phyloP scores from a whole-genome alignment of 2,329 filamentous ascomycete species.

The Pseudogymnoascus sp. region DNA sequence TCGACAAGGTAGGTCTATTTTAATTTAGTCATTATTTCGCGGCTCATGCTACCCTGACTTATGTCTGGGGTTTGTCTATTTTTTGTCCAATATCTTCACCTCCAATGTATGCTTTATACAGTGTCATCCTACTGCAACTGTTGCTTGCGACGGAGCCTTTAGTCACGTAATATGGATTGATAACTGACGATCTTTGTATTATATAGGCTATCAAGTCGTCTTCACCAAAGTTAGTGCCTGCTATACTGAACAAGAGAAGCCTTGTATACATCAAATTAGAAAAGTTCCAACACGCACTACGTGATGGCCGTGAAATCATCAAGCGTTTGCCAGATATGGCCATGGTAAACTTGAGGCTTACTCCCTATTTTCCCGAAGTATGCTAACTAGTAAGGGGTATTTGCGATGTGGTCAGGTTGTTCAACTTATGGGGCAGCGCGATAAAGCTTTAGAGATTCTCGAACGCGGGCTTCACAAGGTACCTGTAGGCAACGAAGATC shows the following conservation, averaged over 20 bases:
- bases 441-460: conserved; percentile 29
- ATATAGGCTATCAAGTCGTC: conserved; percentile 19
- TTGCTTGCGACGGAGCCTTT: neutral
- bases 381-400: conserved; percentile 24
- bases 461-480: conserved; percentile 28
- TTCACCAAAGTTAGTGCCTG: conserved; percentile 10
- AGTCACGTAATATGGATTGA: conserved; percentile 1
- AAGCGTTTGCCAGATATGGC: conserved; percentile 25
- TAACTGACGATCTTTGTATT: neutral
- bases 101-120: too few species aligned
- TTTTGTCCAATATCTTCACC: neutral
- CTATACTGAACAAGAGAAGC: conserved; percentile 29
- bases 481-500: conserved; percentile 24
- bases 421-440: conserved; percentile 23
- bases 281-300: conserved; percentile 23
- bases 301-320: conserved; percentile 29
- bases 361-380: neutral
- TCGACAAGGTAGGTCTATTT: conserved; percentile 21
- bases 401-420: conserved; percentile 29
- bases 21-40: neutral
- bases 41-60: neutral
- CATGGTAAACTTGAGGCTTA: conserved; percentile 19
- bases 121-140: neutral
- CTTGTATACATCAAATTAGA: conserved; percentile 29
- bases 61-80: neutral